Base-by-base conservation (phyloP, 768 basidiomycete genomes). In the Leccinum disarticulatum region DNA sequence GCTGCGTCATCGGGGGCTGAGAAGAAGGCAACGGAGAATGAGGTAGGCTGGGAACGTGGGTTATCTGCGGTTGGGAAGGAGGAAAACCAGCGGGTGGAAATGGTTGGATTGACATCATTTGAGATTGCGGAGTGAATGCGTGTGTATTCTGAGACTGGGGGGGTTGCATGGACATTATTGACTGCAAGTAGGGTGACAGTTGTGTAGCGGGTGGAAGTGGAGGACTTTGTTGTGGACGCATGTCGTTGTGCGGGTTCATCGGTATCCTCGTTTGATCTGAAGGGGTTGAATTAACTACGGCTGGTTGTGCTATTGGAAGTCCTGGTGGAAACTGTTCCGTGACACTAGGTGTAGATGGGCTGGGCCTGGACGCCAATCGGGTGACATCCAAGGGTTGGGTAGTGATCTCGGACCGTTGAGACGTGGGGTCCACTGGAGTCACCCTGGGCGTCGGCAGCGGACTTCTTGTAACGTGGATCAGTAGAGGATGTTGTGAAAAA, bases 361-460 rank as follows among this genome's bases (percentile, higher is more conserved):
- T 58, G 31, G 56, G 30, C 31, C 50, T 56, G 31, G 59, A 28
- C 35, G 52, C 54, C 13, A 50, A 38, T 53, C 30, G 55, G 6
- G 35, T 50, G 14, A 49, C 30, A 38, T 47, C 54, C 3, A 33
- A 41, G 31, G 28, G 61, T 57, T 55, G 55, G 28, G 56, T 28
- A 52, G 58, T 53, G 25, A 51, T 56, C 27, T 52, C 52, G n/a
- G 49, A 53, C 49, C 48, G 57, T 19, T 63, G 69, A n/a, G 65
- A 55, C 3, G 61, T 35, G 19, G 64, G 59, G 41, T 77, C 77
- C 13, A 78, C 73, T 15, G 86, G 85, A 14, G 84, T 86, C 15
- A 78, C 76, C 28, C 86, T 77, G 17, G 87, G 87, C 4, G 86
- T 87, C 33, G 86, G 86, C 55, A 87, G 68, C 56, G 81, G 79